Evolutionary conservation across 805 yeast species (phyloP).

Genomic region (Sugiyamaella marilandica): DNA sequence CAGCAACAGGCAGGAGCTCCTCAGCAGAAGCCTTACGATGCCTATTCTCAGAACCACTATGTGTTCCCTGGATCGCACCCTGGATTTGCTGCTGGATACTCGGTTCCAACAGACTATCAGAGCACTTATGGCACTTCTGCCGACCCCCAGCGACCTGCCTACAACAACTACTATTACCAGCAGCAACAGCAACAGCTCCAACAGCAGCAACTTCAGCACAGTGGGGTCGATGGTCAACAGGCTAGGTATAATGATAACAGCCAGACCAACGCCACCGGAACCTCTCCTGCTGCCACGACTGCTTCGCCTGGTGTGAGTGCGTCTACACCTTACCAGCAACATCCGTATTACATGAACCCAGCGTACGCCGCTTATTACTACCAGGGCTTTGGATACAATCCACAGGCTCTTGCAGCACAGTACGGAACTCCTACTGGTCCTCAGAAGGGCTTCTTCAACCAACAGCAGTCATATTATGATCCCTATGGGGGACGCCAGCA

Average conservation of each 20-base stretch:
- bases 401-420: slow-evolving; percentile 23
- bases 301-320: slow-evolving; percentile 20
- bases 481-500: slow-evolving; percentile 19
- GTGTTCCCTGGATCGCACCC: slow-evolving; percentile 23
- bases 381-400: slow-evolving; percentile 25
- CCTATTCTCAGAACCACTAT: slow-evolving; percentile 16
- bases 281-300: slow-evolving; percentile 22
- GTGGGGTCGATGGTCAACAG: slow-evolving; percentile 20
- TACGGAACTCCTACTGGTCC: slow-evolving; percentile 20
- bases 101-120: slow-evolving; percentile 18
- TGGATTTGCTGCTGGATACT: slow-evolving; percentile 17
- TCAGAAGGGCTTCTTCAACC: slow-evolving; percentile 24
- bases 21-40: slow-evolving; percentile 16
- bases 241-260: slow-evolving; percentile 10
- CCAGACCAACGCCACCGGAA: slow-evolving; percentile 11
- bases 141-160: slow-evolving; percentile 18
- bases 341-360: slow-evolving; percentile 25
- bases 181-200: slow-evolving; percentile 18
- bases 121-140: slow-evolving; percentile 16
- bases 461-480: slow-evolving; percentile 23
- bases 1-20: slow-evolving; percentile 19
- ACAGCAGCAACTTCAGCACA: slow-evolving; percentile 27
- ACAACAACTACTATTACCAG: slow-evolving; percentile 21
- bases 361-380: slow-evolving; percentile 27
- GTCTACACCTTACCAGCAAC: slow-evolving; percentile 14